Evolutionary conservation across 2,329 filamentous ascomycete genomes (phyloP).

Genomic region (Emergomyces africanus): DNA sequence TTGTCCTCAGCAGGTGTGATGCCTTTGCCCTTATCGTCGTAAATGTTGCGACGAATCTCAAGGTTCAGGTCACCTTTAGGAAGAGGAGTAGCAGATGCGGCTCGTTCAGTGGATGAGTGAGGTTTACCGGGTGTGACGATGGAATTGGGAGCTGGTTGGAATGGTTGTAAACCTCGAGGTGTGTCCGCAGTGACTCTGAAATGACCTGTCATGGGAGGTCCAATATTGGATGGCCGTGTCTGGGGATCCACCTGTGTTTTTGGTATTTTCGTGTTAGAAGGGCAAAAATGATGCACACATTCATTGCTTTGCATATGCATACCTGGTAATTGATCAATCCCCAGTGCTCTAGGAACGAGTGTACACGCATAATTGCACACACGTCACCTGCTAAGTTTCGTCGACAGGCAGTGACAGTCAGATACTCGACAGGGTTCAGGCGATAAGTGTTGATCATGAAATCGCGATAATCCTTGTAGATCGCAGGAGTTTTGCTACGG

Average conservation of each 20-base stretch:
- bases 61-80: conserved; percentile 75
- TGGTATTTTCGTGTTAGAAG: conserved; percentile 18
- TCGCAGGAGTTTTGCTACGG: conserved; percentile 90
- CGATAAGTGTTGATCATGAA: conserved; percentile 99
- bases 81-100: conserved; percentile 50
- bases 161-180: conserved; percentile 83
- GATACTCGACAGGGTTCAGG: conserved; percentile 86
- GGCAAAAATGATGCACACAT: background rate
- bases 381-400: conserved; percentile 94
- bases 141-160: conserved; percentile 78
- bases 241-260: conserved; percentile 94
- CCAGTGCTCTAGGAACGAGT: conserved; percentile 97
- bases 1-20: conserved; percentile 55
- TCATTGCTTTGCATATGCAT: conserved; percentile 33
- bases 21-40: conserved; percentile 82
- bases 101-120: conserved; percentile 55
- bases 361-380: conserved; percentile 97
- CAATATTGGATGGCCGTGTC: conserved; percentile 86
- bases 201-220: conserved; percentile 92
- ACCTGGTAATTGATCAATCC: conserved; percentile 98
- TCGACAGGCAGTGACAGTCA: conserved; percentile 92
- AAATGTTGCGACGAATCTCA: conserved; percentile 90
- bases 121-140: conserved; percentile 49
- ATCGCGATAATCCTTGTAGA: conserved; percentile 98
- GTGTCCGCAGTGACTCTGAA: conserved; percentile 96